These are phyloP conservation scores for Cryphonectria nitschkei DNA, from an alignment of 2,329 filamentous ascomycete species.

Conservation along the genomic window DNA sequence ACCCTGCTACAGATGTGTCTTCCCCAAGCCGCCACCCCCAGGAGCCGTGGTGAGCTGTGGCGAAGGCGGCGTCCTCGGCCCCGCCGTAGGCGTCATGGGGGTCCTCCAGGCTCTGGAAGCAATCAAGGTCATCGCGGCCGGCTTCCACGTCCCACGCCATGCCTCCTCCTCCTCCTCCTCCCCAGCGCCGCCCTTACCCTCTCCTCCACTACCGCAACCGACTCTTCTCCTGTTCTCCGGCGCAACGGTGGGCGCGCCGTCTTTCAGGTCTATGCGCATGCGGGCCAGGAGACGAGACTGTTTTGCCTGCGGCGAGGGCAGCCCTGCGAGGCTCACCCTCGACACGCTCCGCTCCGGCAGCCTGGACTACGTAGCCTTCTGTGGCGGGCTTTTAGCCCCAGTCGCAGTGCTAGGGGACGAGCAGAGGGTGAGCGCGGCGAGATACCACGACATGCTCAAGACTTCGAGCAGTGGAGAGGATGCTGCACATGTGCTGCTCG, in stretches of 20 bases:
- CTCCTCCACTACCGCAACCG: constrained; percentile 32
- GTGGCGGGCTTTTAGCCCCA: constrained; percentile 61
- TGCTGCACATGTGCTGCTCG: constrained; percentile 64
- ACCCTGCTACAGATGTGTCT: constrained; percentile 93
- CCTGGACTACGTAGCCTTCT: constrained; percentile 86
- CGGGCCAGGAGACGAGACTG: constrained; percentile 71
- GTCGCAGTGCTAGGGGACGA: constrained; percentile 60
- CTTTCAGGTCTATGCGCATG: constrained; percentile 77
- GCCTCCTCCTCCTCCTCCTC: background rate
- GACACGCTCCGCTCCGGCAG: constrained; percentile 65
- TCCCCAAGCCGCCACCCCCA: constrained; percentile 82
- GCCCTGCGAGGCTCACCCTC: constrained; percentile 58
- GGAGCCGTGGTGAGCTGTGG: constrained; percentile 84
- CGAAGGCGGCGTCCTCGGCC: constrained; percentile 89
- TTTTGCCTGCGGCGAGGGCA: constrained; percentile 71
- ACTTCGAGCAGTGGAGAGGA: constrained; percentile 20
- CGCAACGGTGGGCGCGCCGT: constrained; percentile 34
- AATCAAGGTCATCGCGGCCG: constrained; percentile 73
- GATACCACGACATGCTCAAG: background rate
- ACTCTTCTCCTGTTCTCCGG: constrained; percentile 54
- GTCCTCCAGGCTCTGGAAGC: constrained; percentile 88
- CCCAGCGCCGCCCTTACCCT: background rate
- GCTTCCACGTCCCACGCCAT: constrained; percentile 31
- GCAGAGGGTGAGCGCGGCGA: constrained; percentile 49
- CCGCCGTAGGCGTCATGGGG: constrained; percentile 92